Evolutionary conservation across 345 rosid species (phyloP).

Genomic region (Corchorus olitorius): DNA sequence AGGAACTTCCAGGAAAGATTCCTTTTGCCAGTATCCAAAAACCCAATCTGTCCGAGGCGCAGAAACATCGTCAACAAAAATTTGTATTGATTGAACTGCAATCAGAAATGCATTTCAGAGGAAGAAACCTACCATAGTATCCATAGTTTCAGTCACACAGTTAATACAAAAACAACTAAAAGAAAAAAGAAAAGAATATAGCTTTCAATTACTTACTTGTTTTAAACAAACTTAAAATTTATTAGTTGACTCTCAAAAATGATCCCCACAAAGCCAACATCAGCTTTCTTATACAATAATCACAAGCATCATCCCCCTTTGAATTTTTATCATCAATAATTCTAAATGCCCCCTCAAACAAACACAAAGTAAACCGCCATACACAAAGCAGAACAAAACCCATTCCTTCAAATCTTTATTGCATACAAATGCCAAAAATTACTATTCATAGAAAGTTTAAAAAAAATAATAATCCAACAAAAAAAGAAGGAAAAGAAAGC

Average conservation of each 20-base stretch:
- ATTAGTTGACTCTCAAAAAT: slow-evolving; percentile 14
- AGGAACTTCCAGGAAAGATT: slow-evolving; percentile 69
- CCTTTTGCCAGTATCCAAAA: slow-evolving; percentile 43
- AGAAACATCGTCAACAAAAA: slow-evolving; percentile 72
- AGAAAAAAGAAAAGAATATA: slow-evolving; percentile 16
- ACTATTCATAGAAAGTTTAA: background rate
- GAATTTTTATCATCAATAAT: slow-evolving; percentile 10
- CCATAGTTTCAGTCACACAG: slow-evolving; percentile 30
- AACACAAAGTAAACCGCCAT: slow-evolving; percentile 4
- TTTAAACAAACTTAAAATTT: slow-evolving; percentile 22
- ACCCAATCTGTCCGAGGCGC: slow-evolving; percentile 59
- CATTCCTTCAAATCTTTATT: slow-evolving; percentile 29
- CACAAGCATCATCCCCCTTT: slow-evolving; percentile 7
- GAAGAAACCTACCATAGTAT: slow-evolving; percentile 40
- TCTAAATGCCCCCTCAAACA: background rate
- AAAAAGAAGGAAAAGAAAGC: slow-evolving; percentile 22
- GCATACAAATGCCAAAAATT: slow-evolving; percentile 19
- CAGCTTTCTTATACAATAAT: slow-evolving; percentile 16
- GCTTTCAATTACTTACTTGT: slow-evolving; percentile 13
- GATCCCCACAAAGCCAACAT: slow-evolving; percentile 20
- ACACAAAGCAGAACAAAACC: slow-evolving; percentile 25
- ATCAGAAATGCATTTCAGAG: slow-evolving; percentile 71
- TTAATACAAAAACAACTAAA: slow-evolving; percentile 9
- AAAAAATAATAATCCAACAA: background rate
- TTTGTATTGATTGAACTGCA: slow-evolving; percentile 52